These are phyloP conservation scores for Croton setiger DNA, from an alignment of 441 rosid genomes.

Conservation along the genomic window DNA sequence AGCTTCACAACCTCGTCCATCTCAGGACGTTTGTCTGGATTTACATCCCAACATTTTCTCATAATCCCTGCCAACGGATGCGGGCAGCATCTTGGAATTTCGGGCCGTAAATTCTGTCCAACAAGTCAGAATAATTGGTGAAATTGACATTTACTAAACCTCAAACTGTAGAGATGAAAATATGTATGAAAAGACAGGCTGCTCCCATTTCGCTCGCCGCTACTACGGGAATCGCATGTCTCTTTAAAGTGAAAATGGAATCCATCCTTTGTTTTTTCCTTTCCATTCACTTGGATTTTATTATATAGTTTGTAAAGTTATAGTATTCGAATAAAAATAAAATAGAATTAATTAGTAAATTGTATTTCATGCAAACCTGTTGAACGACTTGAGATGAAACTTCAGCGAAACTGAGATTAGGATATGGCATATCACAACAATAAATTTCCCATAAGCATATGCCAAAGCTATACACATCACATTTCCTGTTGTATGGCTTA, in stretches of 20 bases:
- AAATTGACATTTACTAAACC: background rate
- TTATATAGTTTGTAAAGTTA: too few species aligned
- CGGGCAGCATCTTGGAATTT: slow-evolving; percentile 86
- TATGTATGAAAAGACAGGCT: slow-evolving; percentile 23
- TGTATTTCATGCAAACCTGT: too few species aligned
- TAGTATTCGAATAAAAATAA: too few species aligned
- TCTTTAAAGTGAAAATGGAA: too few species aligned
- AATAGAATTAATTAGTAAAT: too few species aligned
- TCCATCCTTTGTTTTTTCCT: too few species aligned
- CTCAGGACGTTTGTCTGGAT: slow-evolving; percentile 74
- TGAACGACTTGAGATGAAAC: slow-evolving; percentile 80
- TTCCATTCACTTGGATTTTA: too few species aligned
- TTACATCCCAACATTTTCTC: slow-evolving; percentile 77
- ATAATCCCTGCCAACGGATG: slow-evolving; percentile 52
- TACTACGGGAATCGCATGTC: too few species aligned
- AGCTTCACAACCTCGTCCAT: slow-evolving; percentile 74
- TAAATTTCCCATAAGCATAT: slow-evolving; percentile 96
- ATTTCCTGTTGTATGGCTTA: slow-evolving; percentile 87
- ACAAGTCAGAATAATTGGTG: background rate
- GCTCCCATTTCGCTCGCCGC: too few species aligned
- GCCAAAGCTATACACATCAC: slow-evolving; percentile 93
- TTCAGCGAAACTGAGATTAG: slow-evolving; percentile 76
- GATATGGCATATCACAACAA: slow-evolving; percentile 88
- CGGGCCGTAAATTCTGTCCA: slow-evolving; percentile 69
- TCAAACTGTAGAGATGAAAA: background rate